These are phyloP conservation scores for Cercospora citrullina DNA, from an alignment of 2,329 filamentous ascomycete species.

Conservation along the genomic window DNA sequence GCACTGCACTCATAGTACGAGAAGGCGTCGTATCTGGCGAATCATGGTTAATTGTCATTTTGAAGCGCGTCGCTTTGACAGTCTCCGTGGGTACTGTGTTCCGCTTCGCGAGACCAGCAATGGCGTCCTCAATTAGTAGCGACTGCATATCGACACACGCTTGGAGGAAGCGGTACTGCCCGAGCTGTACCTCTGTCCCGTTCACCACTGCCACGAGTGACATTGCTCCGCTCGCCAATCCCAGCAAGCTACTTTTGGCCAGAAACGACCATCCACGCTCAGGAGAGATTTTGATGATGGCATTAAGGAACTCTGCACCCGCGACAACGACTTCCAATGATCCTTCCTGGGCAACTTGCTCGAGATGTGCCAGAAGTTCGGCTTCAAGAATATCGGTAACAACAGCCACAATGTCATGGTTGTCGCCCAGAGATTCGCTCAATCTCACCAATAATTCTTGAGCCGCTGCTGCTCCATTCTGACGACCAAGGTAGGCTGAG, in stretches of 20 bases:
- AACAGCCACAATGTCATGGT: conserved; percentile 73
- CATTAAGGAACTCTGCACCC: conserved; percentile 77
- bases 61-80: conserved; percentile 7
- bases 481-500: conserved; percentile 37
- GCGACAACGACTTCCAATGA: conserved; percentile 68
- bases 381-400: conserved; percentile 83
- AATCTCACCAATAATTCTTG: conserved; percentile 52
- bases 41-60: conserved; percentile 44
- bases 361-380: conserved; percentile 52
- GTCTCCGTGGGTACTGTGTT: conserved; percentile 47
- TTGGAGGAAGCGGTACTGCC: conserved; percentile 74
- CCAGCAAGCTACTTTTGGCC: conserved; percentile 75
- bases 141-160: conserved; percentile 74
- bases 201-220: conserved; percentile 76
- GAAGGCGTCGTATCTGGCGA: conserved; percentile 74
- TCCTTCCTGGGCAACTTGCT: conserved; percentile 60
- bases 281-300: conserved; percentile 70
- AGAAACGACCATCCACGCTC: conserved; percentile 89
- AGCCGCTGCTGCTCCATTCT: conserved; percentile 40
- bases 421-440: conserved; percentile 54
- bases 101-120: conserved; percentile 67
- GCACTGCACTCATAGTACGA: conserved; percentile 69
- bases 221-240: conserved; percentile 72
- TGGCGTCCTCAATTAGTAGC: conserved; percentile 72
- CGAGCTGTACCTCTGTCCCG: conserved; percentile 75